phyloP scores from a whole-genome alignment of 441 rosid genomes.

The Erodium trifolium region DNA sequence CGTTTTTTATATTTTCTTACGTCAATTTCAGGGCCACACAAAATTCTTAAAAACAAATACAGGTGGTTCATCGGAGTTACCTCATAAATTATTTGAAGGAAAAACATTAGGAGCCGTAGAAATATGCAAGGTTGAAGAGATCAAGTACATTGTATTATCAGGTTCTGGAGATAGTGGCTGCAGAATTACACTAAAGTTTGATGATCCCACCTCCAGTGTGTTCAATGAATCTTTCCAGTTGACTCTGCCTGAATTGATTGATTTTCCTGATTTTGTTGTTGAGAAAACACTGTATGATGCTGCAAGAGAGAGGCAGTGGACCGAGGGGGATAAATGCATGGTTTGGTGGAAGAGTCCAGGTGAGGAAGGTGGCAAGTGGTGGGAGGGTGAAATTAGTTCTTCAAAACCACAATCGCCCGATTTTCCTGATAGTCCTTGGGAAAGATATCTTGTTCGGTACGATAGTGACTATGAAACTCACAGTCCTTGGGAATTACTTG shows the following conservation, averaged over 20 bases:
- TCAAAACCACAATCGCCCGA: constrained; percentile 40
- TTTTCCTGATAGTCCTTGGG: constrained; percentile 75
- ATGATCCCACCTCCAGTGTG: constrained; percentile 38
- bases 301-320: constrained; percentile 49
- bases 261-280: constrained; percentile 60
- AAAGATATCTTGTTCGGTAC: constrained; percentile 43
- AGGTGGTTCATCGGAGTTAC: constrained; percentile 27
- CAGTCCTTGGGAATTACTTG: constrained; percentile 72
- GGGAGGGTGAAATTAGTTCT: constrained; percentile 52
- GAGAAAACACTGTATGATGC: constrained; percentile 61
- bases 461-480: constrained; percentile 35
- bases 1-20: constrained; percentile 17
- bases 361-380: constrained; percentile 57
- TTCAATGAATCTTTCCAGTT: constrained; percentile 38
- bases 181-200: constrained; percentile 51
- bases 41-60: background rate
- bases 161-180: constrained; percentile 85
- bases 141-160: constrained; percentile 46
- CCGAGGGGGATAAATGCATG: constrained; percentile 41
- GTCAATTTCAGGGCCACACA: constrained; percentile 50
- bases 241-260: constrained; percentile 53
- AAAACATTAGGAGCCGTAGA: constrained; percentile 43
- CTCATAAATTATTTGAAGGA: constrained; percentile 38
- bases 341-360: constrained; percentile 62
- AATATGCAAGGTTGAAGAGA: constrained; percentile 50